Evolutionary conservation across 2,329 filamentous ascomycete genomes (phyloP), one percentile per base, ranked within the genome.

Genomic region (Hymenoscyphus fraxineus): DNA sequence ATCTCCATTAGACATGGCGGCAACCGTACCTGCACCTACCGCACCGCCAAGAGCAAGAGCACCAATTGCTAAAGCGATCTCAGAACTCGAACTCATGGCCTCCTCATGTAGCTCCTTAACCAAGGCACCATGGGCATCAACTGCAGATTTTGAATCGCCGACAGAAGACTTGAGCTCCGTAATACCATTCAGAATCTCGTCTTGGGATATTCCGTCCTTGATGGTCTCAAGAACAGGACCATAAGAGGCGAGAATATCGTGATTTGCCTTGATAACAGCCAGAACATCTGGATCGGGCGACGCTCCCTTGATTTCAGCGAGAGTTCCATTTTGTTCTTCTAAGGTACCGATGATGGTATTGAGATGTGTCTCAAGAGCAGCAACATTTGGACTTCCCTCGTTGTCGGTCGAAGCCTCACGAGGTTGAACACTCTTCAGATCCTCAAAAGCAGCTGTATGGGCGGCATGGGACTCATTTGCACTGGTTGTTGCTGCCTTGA

Each of bases 31-130:
- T 2, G 67, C 68, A 38, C 71, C 68, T 27, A 64, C 69, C 22
- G 63, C 65, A 44, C 69, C 70, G 13, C 68, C 70, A 7, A 70
- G 16, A 35, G 70, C 66, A 1, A 73, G 58, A 1, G 64, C 68
- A 19, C 63, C 67, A 6, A 73, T 69, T 12, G 70, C 69, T 27
- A 60, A 59, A 32, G 64, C 62, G 47, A 74, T 65, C 6, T 67
- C 65, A 0, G 69, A 70, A 57, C 72, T 66, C 0, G 68, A 66
- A 10, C 60, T 64, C 55, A 70, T 72, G 3, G 68, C 67, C 10
- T 68, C 64, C 15, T 68, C 62, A 27, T 73, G 70, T 5, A 73
- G 65, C 16, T 70, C 69, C 35, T 66, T 73, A 4, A 73, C 65
- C 0, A 70, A 27, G 6, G 59, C 64, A 3, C 65, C 61, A 41